Evolutionary conservation across 2,329 filamentous ascomycete species (phyloP).

Genomic region (Camillea tinctor): DNA sequence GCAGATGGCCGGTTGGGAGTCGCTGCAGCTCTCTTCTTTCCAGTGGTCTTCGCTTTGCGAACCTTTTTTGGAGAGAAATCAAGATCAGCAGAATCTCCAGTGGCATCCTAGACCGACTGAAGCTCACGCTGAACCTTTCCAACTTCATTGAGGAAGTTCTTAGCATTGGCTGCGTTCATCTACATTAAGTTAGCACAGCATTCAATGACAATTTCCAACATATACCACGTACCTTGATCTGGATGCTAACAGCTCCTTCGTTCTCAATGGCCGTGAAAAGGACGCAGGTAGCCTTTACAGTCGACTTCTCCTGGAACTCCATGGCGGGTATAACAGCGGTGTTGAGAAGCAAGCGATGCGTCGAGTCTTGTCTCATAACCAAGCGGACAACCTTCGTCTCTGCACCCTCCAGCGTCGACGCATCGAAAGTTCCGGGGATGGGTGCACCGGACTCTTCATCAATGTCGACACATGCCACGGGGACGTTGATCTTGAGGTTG

Average conservation of each 20-base stretch:
- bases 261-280: slow-evolving; percentile 64
- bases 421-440: slow-evolving; percentile 56
- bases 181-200: slow-evolving; percentile 23
- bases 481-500: slow-evolving; percentile 80
- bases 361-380: slow-evolving; percentile 89
- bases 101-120: slow-evolving; percentile 33
- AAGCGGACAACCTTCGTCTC: slow-evolving; percentile 64
- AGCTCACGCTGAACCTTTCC: slow-evolving; percentile 51
- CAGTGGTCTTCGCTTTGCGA: neutral
- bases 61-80: neutral
- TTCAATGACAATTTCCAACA: neutral
- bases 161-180: slow-evolving; percentile 55
- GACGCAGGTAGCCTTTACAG: slow-evolving; percentile 68
- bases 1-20: neutral
- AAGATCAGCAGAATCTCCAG: slow-evolving; percentile 9
- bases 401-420: slow-evolving; percentile 49
- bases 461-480: slow-evolving; percentile 54
- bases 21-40: neutral
- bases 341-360: slow-evolving; percentile 83
- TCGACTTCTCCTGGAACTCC: slow-evolving; percentile 75
- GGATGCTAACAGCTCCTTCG: slow-evolving; percentile 55
- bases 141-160: slow-evolving; percentile 50
- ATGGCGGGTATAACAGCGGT: slow-evolving; percentile 76
- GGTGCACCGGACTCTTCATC: slow-evolving; percentile 48
- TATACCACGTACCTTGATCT: slow-evolving; percentile 53